phyloP scores from a whole-genome alignment of 441 rosid species.

The Adansonia madagascariensis region DNA sequence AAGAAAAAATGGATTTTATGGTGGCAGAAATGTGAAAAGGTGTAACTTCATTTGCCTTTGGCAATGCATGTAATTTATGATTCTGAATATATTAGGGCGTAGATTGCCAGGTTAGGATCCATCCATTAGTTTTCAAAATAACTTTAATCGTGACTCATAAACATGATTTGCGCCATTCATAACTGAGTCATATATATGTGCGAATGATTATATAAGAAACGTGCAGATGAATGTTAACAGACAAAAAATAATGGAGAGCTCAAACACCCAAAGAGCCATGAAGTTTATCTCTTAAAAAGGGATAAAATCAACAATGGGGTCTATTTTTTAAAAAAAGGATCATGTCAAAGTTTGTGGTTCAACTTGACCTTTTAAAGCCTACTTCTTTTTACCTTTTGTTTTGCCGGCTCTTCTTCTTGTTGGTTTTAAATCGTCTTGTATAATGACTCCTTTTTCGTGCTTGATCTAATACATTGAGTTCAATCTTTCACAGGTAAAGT shows the following conservation, averaged over 20 bases:
- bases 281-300: slow-evolving; percentile 1
- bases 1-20: neutral
- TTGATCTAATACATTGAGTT: slow-evolving; percentile 8
- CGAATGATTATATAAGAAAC: too few relatives aligned
- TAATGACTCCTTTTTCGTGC: neutral
- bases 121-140: too few relatives aligned
- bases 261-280: neutral
- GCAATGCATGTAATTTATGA: neutral
- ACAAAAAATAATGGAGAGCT: too few relatives aligned
- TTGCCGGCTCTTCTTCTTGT: neutral
- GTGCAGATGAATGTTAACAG: too few relatives aligned
- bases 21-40: neutral
- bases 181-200: too few relatives aligned
- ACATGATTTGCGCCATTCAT: too few relatives aligned
- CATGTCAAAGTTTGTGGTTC: neutral
- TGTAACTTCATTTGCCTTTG: neutral
- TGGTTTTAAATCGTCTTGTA: neutral
- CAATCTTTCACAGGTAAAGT: neutral
- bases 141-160: too few relatives aligned
- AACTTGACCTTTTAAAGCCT: neutral
- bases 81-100: neutral
- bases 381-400: neutral
- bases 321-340: neutral
- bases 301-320: neutral
- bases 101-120: too few relatives aligned